Percentiles rank a stretch among this genome's conserved stretches.
These are phyloP conservation scores for Henningerozyma blattae DNA, from an alignment of 805 yeast genomes.

Conservation along the genomic window DNA sequence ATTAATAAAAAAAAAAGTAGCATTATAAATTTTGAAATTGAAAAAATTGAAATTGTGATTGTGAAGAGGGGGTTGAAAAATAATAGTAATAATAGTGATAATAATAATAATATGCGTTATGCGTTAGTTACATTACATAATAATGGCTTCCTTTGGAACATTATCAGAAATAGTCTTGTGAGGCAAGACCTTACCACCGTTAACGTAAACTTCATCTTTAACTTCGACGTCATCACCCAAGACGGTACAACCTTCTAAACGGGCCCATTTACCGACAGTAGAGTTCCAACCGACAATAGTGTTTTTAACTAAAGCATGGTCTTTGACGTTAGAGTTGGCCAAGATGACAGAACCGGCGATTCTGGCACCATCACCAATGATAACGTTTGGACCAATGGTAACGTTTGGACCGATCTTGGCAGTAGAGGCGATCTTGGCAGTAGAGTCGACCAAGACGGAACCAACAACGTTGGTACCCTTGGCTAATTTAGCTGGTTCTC, in stretches of 20 bases:
- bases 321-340: constrained; percentile 83
- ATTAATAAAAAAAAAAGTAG: no score
- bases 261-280: constrained; percentile 96
- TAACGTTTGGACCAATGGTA: constrained; percentile 91
- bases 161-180: constrained; percentile 94
- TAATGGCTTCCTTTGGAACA: constrained; percentile 95
- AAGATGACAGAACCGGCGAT: constrained; percentile 89
- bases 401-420: constrained; percentile 98
- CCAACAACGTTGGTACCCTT: constrained; percentile 68
- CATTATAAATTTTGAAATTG: no score
- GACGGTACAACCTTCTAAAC: constrained; percentile 95
- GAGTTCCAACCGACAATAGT: constrained; percentile 99
- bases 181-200: constrained; percentile 98
- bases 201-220: constrained; percentile 95
- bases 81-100: background rate
- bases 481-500: constrained; percentile 57
- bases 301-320: constrained; percentile 95
- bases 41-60: no score
- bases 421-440: constrained; percentile 83
- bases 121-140: constrained; percentile 89
- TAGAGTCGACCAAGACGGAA: constrained; percentile 86
- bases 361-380: constrained; percentile 97
- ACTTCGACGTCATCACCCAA: constrained; percentile 98
- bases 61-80: no score
- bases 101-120: background rate